phyloP scores from a whole-genome alignment of 208 protist species.

The Wallacemonas sp. region DNA sequence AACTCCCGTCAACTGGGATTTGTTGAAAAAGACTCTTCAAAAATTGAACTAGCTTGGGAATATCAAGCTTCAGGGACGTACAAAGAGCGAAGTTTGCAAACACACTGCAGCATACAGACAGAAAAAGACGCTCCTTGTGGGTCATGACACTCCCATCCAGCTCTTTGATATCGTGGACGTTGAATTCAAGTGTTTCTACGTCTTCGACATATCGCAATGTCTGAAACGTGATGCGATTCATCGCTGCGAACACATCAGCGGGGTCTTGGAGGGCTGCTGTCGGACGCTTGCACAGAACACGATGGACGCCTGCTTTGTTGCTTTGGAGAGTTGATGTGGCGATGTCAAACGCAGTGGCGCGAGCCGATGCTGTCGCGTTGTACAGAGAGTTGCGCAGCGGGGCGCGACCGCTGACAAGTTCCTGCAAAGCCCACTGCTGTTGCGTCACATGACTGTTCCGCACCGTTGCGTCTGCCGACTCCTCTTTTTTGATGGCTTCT shows the following conservation, averaged over 20 bases:
- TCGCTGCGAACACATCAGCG: constrained; percentile 58
- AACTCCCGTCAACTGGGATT: constrained; percentile 65
- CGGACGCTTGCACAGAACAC: constrained; percentile 26
- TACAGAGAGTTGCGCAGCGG: constrained; percentile 28
- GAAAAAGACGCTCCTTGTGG: constrained; percentile 72
- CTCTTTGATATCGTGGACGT: constrained; percentile 58
- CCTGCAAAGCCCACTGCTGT: constrained; percentile 13
- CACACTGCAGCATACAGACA: constrained; percentile 81
- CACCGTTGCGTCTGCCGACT: background rate
- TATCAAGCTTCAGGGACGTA: constrained; percentile 43
- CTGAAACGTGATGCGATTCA: constrained; percentile 70
- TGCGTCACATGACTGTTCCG: background rate
- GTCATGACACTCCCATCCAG: constrained; percentile 76
- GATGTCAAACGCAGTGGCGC: constrained; percentile 35
- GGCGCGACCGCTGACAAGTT: constrained; percentile 28
- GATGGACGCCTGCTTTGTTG: constrained; percentile 1
- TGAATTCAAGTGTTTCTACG: constrained; percentile 78
- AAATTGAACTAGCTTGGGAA: constrained; percentile 67
- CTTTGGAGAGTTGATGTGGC: constrained; percentile 26
- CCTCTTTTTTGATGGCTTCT: background rate
- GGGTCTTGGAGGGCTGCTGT: constrained; percentile 61
- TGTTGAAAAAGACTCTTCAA: constrained; percentile 53
- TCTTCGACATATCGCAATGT: constrained; percentile 81
- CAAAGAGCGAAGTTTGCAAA: constrained; percentile 84
- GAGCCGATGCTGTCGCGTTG: constrained; percentile 6